A percentile compares a stretch with the other conserved stretches of the same genome.
phyloP scores from a whole-genome alignment of 164 flowering plant genomes.

The Saururus chinensis region DNA sequence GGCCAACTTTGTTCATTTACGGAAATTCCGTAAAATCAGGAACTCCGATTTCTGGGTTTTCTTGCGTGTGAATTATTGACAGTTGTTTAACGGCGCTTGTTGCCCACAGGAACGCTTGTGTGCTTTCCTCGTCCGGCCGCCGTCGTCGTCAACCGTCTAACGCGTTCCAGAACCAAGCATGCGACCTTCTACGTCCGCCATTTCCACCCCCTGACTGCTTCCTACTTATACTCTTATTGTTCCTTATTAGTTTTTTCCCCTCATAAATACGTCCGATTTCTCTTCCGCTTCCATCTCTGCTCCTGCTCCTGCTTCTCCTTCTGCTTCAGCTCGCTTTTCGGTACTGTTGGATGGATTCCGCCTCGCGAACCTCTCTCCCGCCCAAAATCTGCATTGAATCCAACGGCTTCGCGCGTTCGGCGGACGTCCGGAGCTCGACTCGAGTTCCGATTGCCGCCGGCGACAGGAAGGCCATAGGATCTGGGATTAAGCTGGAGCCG shows the following conservation, averaged over 20 bases:
- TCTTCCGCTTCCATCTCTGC: not conserved
- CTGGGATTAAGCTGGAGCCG: constrained; percentile 1
- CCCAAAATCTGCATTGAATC: constrained; percentile 2
- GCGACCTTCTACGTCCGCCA: too few species aligned
- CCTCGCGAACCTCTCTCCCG: constrained; percentile 1
- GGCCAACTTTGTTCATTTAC: too few species aligned
- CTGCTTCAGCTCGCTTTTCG: not conserved
- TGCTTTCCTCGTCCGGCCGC: too few species aligned
- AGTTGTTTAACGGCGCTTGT: too few species aligned
- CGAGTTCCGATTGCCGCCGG: not conserved
- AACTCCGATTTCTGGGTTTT: too few species aligned
- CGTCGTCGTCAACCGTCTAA: too few species aligned
- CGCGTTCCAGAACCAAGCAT: too few species aligned
- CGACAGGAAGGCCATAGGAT: constrained; percentile 1
- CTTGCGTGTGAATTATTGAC: too few species aligned
- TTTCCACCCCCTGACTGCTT: too few species aligned
- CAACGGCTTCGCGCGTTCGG: not conserved
- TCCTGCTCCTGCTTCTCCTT: not conserved
- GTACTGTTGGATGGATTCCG: not conserved
- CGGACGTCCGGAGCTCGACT: not conserved
- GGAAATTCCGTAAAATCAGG: too few species aligned
- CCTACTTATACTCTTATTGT: too few species aligned
- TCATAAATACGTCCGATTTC: not conserved
- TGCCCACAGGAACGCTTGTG: too few species aligned
- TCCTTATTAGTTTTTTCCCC: not conserved